These are phyloP conservation scores for Aphanomyces euteiches DNA, from an alignment of 352 stramenopile genomes.

Conservation along the genomic window DNA sequence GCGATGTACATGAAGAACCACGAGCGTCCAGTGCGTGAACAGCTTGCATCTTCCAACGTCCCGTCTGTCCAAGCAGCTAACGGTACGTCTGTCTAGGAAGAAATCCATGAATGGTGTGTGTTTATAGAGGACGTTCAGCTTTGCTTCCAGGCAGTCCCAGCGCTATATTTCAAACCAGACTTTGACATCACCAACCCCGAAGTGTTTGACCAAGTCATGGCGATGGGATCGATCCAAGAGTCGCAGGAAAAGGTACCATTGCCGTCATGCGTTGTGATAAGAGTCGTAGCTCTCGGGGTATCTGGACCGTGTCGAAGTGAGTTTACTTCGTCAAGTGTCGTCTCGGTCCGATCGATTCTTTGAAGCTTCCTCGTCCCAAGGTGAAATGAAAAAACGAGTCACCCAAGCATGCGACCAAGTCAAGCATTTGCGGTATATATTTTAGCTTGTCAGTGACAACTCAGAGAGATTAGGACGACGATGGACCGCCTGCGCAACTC, in stretches of 20 bases:
- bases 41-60: slow-evolving; percentile 80
- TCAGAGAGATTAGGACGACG: slow-evolving; percentile 45
- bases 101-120: too few species aligned
- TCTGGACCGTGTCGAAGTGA: slow-evolving; percentile 82
- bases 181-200: slow-evolving; percentile 74
- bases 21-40: slow-evolving; percentile 64
- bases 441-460: background rate
- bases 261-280: background rate
- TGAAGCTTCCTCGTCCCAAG: slow-evolving; percentile 74
- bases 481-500: slow-evolving; percentile 79
- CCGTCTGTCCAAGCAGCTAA: slow-evolving; percentile 74
- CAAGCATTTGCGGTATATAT: slow-evolving; percentile 57
- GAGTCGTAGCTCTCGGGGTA: slow-evolving; percentile 59
- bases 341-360: slow-evolving; percentile 84
- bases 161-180: slow-evolving; percentile 71
- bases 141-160: slow-evolving; percentile 69
- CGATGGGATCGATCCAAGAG: slow-evolving; percentile 47
- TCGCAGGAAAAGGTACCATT: slow-evolving; percentile 57
- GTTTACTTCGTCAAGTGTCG: slow-evolving; percentile 76
- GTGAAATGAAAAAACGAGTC: slow-evolving; percentile 84
- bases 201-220: slow-evolving; percentile 76
- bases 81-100: slow-evolving; percentile 38
- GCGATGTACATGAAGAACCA: slow-evolving; percentile 75
- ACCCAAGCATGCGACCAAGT: slow-evolving; percentile 75
- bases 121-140: slow-evolving; percentile 70